Percentiles rank a stretch among this genome's conserved stretches.
Evolutionary conservation across 768 basidiomycete genomes (phyloP).

Genomic region (Calocybe gangraenosa): DNA sequence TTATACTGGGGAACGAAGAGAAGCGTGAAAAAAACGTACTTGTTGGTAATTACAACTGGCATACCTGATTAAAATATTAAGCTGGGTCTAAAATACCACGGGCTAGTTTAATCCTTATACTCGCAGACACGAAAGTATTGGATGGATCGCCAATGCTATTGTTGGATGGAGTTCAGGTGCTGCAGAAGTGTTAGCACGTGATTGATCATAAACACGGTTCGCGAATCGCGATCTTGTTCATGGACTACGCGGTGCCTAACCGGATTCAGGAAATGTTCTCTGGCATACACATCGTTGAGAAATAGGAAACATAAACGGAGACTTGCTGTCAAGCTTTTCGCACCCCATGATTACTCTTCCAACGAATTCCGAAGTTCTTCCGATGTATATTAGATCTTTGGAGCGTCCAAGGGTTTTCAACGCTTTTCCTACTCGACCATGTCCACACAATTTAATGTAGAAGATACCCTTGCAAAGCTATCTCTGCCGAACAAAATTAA

Average conservation of each 20-base stretch:
- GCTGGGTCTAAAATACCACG: no score
- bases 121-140: slow-evolving; percentile 10
- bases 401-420: slow-evolving; percentile 4
- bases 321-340: slow-evolving; percentile 3
- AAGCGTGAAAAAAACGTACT: slow-evolving; percentile 23
- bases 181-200: slow-evolving; percentile 15
- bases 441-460: slow-evolving; percentile 30
- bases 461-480: slow-evolving; percentile 31
- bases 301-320: no score
- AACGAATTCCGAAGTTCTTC: slow-evolving; percentile 6
- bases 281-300: background rate
- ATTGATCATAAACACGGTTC: slow-evolving; percentile 7
- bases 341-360: background rate
- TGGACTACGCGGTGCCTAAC: no score
- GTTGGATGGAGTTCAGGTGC: slow-evolving; percentile 23
- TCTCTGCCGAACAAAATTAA: slow-evolving; percentile 39
- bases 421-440: slow-evolving; percentile 10
- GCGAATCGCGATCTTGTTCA: no score
- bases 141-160: slow-evolving; percentile 28
- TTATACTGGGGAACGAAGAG: background rate
- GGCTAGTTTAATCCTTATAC: no score
- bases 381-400: slow-evolving; percentile 21
- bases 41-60: slow-evolving; percentile 21
- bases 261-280: no score
- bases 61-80: slow-evolving; percentile 9